phyloP scores from a whole-genome alignment of 495 filamentous ascomycete species.

The Hyaloscypha hepaticicola region DNA sequence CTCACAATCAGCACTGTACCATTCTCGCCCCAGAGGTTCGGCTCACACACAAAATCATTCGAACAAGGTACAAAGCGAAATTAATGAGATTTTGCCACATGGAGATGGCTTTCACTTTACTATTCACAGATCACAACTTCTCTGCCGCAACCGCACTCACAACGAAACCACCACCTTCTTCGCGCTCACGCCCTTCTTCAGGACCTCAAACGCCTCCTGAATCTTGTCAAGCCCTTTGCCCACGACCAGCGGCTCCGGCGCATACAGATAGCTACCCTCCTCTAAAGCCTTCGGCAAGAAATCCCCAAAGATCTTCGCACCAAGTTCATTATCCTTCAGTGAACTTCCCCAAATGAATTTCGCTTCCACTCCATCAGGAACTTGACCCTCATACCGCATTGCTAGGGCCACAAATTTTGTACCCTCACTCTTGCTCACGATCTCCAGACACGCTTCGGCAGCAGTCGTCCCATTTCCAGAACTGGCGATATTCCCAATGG shows the following conservation, averaged over 20 bases:
- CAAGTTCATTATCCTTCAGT: constrained; percentile 13
- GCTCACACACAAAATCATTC: too few species aligned
- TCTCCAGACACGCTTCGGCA: constrained; percentile 6
- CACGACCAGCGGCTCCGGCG: constrained; percentile 14
- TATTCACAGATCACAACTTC: not conserved
- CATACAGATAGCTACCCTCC: constrained; percentile 3
- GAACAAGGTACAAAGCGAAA: too few species aligned
- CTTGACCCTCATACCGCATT: not conserved
- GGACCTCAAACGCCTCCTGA: constrained; percentile 15
- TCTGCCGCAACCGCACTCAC: not conserved
- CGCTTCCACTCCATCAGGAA: constrained; percentile 23
- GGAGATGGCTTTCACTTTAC: not conserved
- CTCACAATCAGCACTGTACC: too few species aligned
- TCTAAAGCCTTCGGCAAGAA: constrained; percentile 14
- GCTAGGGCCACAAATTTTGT: constrained; percentile 9
- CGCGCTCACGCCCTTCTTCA: constrained; percentile 18
- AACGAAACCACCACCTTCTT: constrained; percentile 24
- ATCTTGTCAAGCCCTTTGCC: constrained; percentile 18
- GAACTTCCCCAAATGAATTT: constrained; percentile 8
- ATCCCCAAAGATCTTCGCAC: constrained; percentile 6
- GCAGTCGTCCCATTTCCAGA: constrained; percentile 36
- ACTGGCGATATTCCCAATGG: constrained; percentile 41
- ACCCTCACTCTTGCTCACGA: not conserved
- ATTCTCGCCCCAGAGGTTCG: too few species aligned
- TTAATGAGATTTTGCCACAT: too few species aligned